These are phyloP conservation scores for Zarea fungicola DNA, from an alignment of 2,329 filamentous ascomycete genomes.

Conservation along the genomic window DNA sequence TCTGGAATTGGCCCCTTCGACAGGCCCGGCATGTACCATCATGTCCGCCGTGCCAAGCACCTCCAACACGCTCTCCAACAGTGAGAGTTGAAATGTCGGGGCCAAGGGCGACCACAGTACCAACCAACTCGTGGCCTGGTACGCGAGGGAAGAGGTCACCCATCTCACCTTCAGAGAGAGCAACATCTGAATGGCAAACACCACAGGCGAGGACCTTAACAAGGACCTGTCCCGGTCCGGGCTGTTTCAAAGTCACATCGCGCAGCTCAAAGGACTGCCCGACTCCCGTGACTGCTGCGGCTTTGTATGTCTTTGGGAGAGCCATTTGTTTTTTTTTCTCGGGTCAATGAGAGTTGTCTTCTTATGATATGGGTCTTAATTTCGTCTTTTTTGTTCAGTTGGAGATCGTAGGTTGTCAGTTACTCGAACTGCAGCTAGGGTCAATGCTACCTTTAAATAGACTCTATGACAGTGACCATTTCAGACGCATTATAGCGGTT, in stretches of 20 bases:
- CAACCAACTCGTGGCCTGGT: slow-evolving; percentile 68
- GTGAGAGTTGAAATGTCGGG: slow-evolving; percentile 52
- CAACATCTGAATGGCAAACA: slow-evolving; percentile 62
- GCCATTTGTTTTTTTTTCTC: no score
- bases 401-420: no score
- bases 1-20: slow-evolving; percentile 55
- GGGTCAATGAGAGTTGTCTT: no score
- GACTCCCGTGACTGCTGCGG: slow-evolving; percentile 51
- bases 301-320: slow-evolving; percentile 66
- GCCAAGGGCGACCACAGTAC: slow-evolving; percentile 59
- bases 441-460: no score
- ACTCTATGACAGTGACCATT: no score
- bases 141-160: slow-evolving; percentile 56
- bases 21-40: slow-evolving; percentile 55
- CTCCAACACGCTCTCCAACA: slow-evolving; percentile 62
- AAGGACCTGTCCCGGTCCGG: slow-evolving; percentile 55
- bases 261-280: slow-evolving; percentile 51
- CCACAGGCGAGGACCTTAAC: slow-evolving; percentile 68
- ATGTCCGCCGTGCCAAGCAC: slow-evolving; percentile 62
- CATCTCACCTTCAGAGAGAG: slow-evolving; percentile 41
- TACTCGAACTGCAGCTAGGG: no score
- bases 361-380: no score
- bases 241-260: slow-evolving; percentile 53
- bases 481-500: no score
- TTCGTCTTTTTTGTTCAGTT: no score